Conservation (phyloP, 1,284 basidiomycete species). For the Chondrostereum purpureum region DNA sequence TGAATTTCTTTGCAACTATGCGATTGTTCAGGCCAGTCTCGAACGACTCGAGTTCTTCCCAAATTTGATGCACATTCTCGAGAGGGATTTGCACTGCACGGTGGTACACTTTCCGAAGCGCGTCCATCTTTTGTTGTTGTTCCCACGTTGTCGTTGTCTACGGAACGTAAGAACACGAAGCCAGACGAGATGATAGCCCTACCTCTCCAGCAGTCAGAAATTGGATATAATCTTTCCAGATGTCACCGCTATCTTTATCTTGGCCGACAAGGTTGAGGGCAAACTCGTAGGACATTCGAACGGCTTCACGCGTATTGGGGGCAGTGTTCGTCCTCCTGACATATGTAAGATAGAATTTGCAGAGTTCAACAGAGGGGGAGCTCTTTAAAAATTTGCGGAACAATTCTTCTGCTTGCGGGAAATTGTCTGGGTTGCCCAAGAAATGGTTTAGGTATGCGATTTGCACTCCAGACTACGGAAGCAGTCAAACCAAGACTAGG, state of each 20-base stretch:
- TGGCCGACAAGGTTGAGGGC: slow-evolving; percentile 87
- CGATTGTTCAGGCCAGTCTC: slow-evolving; percentile 90
- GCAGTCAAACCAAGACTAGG: background rate
- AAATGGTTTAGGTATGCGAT: slow-evolving; percentile 80
- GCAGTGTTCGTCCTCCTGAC: slow-evolving; percentile 53
- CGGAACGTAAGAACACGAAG: background rate
- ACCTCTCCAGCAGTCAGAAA: slow-evolving; percentile 81
- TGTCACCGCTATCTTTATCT: slow-evolving; percentile 69
- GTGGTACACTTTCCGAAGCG: slow-evolving; percentile 87
- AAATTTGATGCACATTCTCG: slow-evolving; percentile 88
- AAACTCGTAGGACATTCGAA: slow-evolving; percentile 91
- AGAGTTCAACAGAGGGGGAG: slow-evolving; percentile 81
- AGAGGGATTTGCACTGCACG: slow-evolving; percentile 91
- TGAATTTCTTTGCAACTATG: slow-evolving; percentile 93
- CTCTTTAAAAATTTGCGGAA: slow-evolving; percentile 79
- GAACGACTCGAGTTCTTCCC: slow-evolving; percentile 93
- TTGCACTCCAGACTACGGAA: slow-evolving; percentile 55
- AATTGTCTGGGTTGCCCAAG: slow-evolving; percentile 51
- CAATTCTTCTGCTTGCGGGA: slow-evolving; percentile 67
- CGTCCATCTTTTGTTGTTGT: slow-evolving; percentile 92
- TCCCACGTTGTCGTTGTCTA: slow-evolving; percentile 85
- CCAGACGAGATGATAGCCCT: slow-evolving; percentile 18
- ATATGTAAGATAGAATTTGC: slow-evolving; percentile 81
- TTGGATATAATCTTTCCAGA: slow-evolving; percentile 78
- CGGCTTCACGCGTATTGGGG: slow-evolving; percentile 57